phyloP scores from a whole-genome alignment of 2,329 filamentous ascomycete species.

The Colletotrichum tabaci region DNA sequence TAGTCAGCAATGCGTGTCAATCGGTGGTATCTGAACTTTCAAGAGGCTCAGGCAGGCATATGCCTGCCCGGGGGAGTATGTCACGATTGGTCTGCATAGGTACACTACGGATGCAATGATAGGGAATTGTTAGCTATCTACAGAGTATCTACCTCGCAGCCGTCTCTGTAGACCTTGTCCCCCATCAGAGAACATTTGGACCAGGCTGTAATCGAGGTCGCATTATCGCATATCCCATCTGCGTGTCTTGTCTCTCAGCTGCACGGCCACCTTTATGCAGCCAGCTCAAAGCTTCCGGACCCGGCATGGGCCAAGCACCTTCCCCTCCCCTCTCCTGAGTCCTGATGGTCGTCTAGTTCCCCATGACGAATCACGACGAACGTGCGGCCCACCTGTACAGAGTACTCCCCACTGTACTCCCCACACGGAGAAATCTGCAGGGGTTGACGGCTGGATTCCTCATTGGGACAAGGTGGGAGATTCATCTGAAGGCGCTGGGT shows the following conservation, averaged over 20 bases:
- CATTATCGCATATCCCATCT: neutral
- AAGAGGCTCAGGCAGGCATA: slow-evolving; percentile 26
- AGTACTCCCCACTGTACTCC: slow-evolving; percentile 6
- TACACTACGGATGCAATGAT: neutral
- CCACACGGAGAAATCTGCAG: slow-evolving; percentile 42
- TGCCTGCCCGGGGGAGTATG: slow-evolving; percentile 22
- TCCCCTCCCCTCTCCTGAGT: neutral
- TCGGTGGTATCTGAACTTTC: neutral
- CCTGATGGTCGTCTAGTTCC: neutral
- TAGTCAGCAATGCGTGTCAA: slow-evolving; percentile 14
- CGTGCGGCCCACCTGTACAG: slow-evolving; percentile 10
- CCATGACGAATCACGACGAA: slow-evolving; percentile 33
- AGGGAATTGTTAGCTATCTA: neutral
- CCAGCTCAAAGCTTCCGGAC: slow-evolving; percentile 20
- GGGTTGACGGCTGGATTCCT: slow-evolving; percentile 38
- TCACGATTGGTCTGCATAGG: neutral
- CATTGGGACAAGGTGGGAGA: slow-evolving; percentile 26
- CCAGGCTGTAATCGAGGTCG: slow-evolving; percentile 19
- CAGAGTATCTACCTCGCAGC: neutral
- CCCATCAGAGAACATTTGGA: slow-evolving; percentile 26
- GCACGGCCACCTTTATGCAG: slow-evolving; percentile 35
- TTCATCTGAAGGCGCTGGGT: slow-evolving; percentile 34
- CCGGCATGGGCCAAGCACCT: slow-evolving; percentile 14
- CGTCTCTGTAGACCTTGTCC: neutral
- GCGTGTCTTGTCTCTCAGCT: neutral